These are phyloP conservation scores for Platanthera guangdongensis DNA, from an alignment of 106 monocot species.

Conservation along the genomic window DNA sequence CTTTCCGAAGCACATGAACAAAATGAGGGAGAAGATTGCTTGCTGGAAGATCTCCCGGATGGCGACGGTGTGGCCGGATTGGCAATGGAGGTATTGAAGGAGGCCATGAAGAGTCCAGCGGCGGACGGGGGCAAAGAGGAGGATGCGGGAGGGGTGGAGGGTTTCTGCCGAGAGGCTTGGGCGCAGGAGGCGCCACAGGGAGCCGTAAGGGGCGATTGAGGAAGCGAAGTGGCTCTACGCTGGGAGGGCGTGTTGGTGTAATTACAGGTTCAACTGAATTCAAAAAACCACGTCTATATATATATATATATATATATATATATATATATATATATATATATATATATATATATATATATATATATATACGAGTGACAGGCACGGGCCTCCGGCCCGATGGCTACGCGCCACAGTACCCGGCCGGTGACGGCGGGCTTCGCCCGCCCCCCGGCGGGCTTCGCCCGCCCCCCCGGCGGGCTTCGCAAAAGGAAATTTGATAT, in stretches of 20 bases:
- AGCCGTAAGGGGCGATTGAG: slow-evolving; percentile 7
- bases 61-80: background rate
- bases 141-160: background rate
- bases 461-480: too few relatives aligned
- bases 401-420: too few relatives aligned
- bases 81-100: background rate
- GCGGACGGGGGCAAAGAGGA: slow-evolving; percentile 1
- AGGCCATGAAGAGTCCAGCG: background rate
- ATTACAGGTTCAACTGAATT: too few relatives aligned
- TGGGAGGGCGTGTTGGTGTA: slow-evolving; percentile 3
- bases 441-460: too few relatives aligned
- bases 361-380: too few relatives aligned
- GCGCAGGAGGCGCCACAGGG: slow-evolving; percentile 12
- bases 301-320: too few relatives aligned
- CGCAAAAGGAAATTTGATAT: too few relatives aligned
- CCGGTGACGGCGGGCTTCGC: too few relatives aligned
- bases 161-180: slow-evolving; percentile 8
- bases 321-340: too few relatives aligned
- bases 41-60: slow-evolving; percentile 3
- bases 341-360: too few relatives aligned
- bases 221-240: background rate
- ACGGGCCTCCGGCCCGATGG: too few relatives aligned
- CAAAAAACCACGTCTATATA: too few relatives aligned
- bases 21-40: slow-evolving; percentile 3
- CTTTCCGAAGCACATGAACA: slow-evolving; percentile 13